Conservation (phyloP, 306 rosid species). For the Ceratonia siliqua region DNA sequence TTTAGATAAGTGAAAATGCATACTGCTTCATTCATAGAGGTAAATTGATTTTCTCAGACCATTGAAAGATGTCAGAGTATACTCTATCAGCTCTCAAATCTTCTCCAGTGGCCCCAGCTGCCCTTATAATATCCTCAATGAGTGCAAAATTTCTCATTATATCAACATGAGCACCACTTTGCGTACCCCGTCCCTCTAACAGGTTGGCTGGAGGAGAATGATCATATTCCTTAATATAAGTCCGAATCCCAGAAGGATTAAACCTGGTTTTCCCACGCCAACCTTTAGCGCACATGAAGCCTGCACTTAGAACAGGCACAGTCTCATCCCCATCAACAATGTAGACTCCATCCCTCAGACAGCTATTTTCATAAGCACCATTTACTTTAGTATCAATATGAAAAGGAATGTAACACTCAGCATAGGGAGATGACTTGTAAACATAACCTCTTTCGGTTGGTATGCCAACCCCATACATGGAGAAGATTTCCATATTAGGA, state of each 20-base stretch:
- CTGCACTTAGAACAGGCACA: slow-evolving; percentile 82
- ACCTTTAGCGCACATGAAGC: slow-evolving; percentile 85
- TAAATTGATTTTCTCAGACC: slow-evolving; percentile 75
- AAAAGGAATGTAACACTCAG: slow-evolving; percentile 82
- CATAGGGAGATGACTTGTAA: slow-evolving; percentile 60
- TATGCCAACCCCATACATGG: slow-evolving; percentile 85
- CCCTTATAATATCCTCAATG: slow-evolving; percentile 78
- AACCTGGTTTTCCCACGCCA: slow-evolving; percentile 85
- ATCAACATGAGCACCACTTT: slow-evolving; percentile 88
- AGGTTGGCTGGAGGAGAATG: slow-evolving; percentile 81
- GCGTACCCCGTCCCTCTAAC: slow-evolving; percentile 83
- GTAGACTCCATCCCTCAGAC: slow-evolving; percentile 73
- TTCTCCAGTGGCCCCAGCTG: slow-evolving; percentile 75
- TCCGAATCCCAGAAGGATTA: slow-evolving; percentile 70
- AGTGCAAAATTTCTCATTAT: slow-evolving; percentile 88
- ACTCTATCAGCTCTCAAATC: slow-evolving; percentile 79
- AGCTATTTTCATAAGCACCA: slow-evolving; percentile 52
- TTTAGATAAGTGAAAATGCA: neutral
- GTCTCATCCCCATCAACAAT: slow-evolving; percentile 81
- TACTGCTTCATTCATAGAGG: slow-evolving; percentile 38
- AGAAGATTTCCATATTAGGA: slow-evolving; percentile 84
- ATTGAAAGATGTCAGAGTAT: slow-evolving; percentile 66
- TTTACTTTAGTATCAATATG: slow-evolving; percentile 64
- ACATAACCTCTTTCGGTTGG: slow-evolving; percentile 83
- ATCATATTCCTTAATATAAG: slow-evolving; percentile 62